Evolutionary conservation across 768 basidiomycete species (phyloP).

Genomic region (Pulveroboletus sp.): DNA sequence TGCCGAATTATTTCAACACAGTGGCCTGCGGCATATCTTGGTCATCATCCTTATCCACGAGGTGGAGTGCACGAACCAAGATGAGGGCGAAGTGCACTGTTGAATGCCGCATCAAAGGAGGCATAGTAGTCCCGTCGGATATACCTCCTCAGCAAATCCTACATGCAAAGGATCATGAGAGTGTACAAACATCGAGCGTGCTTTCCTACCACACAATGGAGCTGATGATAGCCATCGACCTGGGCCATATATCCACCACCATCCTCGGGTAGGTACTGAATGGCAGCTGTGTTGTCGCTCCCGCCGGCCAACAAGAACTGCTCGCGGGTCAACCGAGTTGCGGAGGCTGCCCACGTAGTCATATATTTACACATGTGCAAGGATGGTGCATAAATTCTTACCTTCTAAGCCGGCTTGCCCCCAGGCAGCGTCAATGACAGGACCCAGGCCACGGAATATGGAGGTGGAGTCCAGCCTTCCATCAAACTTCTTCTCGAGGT

Average conservation of each 20-base stretch:
- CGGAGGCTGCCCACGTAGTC: neutral
- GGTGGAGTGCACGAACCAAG: neutral
- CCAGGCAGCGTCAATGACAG: conserved; percentile 9
- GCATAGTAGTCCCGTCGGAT: neutral
- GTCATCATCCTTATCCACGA: neutral
- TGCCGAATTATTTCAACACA: conserved; percentile 3
- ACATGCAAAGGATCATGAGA: neutral
- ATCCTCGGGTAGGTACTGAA: conserved; percentile 2
- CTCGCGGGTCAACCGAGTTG: conserved; percentile 3
- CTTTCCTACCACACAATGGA: conserved; percentile 7
- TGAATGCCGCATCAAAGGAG: neutral
- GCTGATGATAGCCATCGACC: conserved; percentile 4
- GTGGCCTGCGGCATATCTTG: neutral
- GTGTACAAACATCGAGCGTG: neutral
- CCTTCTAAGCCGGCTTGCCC: neutral
- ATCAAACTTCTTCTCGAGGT: conserved; percentile 1
- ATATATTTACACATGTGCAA: neutral
- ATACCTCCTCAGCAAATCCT: neutral
- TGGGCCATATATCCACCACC: conserved; percentile 11
- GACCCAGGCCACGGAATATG: conserved; percentile 1
- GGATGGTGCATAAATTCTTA: neutral
- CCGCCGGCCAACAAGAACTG: conserved; percentile 4
- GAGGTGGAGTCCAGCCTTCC: neutral
- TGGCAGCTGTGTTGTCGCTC: neutral
- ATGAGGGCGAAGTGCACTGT: neutral